phyloP scores from a whole-genome alignment of 345 rosid genomes.

The Salix koriyanagi region DNA sequence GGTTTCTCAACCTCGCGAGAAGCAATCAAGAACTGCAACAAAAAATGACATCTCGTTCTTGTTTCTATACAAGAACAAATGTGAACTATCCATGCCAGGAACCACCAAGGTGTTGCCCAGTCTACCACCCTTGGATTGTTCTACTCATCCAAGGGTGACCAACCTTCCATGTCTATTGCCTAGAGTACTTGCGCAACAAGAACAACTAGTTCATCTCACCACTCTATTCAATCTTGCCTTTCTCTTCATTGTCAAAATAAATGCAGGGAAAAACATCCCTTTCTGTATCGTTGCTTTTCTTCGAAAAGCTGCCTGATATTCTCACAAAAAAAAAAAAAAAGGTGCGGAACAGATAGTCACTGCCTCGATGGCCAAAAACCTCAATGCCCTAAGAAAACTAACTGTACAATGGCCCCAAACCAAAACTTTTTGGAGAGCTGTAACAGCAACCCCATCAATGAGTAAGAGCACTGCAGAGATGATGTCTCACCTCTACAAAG shows the following conservation, averaged over 20 bases:
- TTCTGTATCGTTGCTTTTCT: background rate
- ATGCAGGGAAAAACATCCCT: background rate
- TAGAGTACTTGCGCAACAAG: background rate
- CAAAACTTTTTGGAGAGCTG: conserved; percentile 15
- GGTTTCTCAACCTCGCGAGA: too few species aligned
- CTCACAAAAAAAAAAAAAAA: background rate
- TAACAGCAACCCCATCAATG: conserved; percentile 2
- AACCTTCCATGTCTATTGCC: background rate
- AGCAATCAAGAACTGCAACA: too few species aligned
- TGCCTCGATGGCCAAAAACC: background rate
- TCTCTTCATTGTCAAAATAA: background rate
- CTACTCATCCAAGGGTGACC: too few species aligned
- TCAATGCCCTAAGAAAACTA: background rate
- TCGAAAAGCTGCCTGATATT: background rate
- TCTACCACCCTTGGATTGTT: too few species aligned
- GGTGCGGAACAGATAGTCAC: background rate
- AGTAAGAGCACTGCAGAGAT: background rate
- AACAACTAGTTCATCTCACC: background rate
- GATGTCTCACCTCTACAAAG: background rate
- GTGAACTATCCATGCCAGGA: too few species aligned
- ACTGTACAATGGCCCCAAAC: conserved; percentile 7
- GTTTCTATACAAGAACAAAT: too few species aligned
- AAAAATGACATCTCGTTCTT: too few species aligned
- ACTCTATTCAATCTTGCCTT: background rate
- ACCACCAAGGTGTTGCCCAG: too few species aligned